Percentiles rank a stretch among this genome's conserved stretches.
Evolutionary conservation across 306 rosid genomes (phyloP).

Genomic region (Cucurbita argyrosperma): DNA sequence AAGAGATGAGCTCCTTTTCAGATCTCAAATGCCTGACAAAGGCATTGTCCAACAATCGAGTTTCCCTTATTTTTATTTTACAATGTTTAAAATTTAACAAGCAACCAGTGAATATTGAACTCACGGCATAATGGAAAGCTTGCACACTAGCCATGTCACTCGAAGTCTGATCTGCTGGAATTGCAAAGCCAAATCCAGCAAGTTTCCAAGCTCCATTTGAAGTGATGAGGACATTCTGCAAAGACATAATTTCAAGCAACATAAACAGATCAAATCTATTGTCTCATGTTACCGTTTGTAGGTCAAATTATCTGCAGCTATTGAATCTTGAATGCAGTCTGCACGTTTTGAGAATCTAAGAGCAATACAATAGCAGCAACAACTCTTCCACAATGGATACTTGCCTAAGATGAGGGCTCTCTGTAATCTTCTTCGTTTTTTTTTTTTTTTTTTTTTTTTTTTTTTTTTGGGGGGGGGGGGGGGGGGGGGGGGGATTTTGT

Average conservation of each 20-base stretch:
- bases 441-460: not conserved
- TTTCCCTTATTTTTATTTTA: not conserved
- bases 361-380: not conserved
- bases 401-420: not conserved
- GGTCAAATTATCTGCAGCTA: not conserved
- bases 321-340: not conserved
- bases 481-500: not conserved
- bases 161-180: conserved; percentile 42
- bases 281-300: not conserved
- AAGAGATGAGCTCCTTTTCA: not conserved
- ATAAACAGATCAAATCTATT: conserved; percentile 1
- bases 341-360: not conserved
- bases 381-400: not conserved
- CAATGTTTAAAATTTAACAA: not conserved
- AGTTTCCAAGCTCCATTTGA: conserved; percentile 99
- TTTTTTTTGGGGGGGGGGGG: not conserved
- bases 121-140: conserved; percentile 82
- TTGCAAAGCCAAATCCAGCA: conserved; percentile 88
- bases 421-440: not conserved
- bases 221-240: conserved; percentile 89
- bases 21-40: not conserved
- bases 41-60: not conserved
- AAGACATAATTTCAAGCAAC: conserved; percentile 3
- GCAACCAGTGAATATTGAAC: conserved; percentile 22
- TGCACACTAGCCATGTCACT: conserved; percentile 46